Conservation (phyloP, 129 eudicot species). For the Scalesia atractyloides region DNA sequence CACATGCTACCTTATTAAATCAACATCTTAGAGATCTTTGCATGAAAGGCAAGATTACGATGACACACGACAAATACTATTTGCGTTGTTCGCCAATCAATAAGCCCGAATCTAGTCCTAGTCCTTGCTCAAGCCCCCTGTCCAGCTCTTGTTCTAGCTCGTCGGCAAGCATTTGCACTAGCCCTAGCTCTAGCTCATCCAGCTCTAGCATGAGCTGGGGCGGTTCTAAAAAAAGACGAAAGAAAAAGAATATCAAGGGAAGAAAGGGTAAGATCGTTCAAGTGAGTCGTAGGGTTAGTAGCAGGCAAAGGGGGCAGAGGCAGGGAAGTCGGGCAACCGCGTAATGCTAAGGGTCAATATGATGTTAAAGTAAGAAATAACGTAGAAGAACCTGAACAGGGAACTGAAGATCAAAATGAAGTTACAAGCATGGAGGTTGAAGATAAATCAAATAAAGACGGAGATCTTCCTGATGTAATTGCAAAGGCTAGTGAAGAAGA, state of each 20-base stretch:
- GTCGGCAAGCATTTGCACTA: conserved; percentile 31
- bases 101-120: conserved; percentile 13
- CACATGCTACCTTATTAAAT: conserved; percentile 48
- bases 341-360: neutral
- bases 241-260: conserved; percentile 13
- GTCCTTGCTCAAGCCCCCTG: conserved; percentile 9
- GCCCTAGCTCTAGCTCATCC: conserved; percentile 36
- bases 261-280: conserved; percentile 17
- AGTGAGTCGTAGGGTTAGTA: conserved; percentile 28
- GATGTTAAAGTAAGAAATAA: no score
- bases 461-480: conserved; percentile 12
- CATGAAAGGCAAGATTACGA: conserved; percentile 36
- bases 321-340: neutral
- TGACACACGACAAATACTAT: conserved; percentile 26
- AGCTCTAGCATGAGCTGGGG: conserved; percentile 28
- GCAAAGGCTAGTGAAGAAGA: conserved; percentile 20
- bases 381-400: neutral
- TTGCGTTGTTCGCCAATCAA: conserved; percentile 9
- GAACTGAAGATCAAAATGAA: conserved; percentile 24
- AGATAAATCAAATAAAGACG: neutral
- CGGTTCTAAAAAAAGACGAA: conserved; percentile 12
- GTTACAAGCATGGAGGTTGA: conserved; percentile 27
- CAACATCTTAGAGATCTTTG: conserved; percentile 50
- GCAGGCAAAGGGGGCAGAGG: conserved; percentile 16
- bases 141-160: conserved; percentile 28